phyloP scores from a whole-genome alignment of 441 rosid genomes.

The Gossypium trilobum region DNA sequence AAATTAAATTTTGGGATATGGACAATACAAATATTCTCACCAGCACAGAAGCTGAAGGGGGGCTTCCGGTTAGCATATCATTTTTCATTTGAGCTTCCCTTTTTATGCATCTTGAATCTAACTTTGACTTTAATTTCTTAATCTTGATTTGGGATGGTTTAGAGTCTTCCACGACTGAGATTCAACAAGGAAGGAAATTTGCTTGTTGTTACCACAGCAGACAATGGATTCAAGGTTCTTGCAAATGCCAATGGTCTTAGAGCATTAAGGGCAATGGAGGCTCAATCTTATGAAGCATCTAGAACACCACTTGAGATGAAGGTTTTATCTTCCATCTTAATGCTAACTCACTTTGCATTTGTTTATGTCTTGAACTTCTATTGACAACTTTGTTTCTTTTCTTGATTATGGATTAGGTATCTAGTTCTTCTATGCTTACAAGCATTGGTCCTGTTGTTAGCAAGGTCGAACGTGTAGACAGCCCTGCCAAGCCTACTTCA shows the following conservation, averaged over 20 bases:
- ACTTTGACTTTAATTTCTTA: constrained; percentile 4
- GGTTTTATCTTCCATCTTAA: constrained; percentile 25
- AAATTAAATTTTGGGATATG: constrained; percentile 32
- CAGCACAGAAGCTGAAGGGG: constrained; percentile 33
- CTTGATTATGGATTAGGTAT: constrained; percentile 28
- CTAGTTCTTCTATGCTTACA: constrained; percentile 32
- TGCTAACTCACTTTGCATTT: not conserved
- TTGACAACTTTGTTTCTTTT: constrained; percentile 8
- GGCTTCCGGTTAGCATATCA: constrained; percentile 25
- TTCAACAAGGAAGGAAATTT: constrained; percentile 43
- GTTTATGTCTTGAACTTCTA: constrained; percentile 1
- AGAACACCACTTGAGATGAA: constrained; percentile 39
- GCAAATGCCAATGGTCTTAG: constrained; percentile 33
- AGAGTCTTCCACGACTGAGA: constrained; percentile 40
- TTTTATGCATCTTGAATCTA: not conserved
- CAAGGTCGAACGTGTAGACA: constrained; percentile 43
- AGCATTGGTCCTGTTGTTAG: constrained; percentile 37
- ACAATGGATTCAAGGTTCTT: constrained; percentile 38
- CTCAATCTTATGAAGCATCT: constrained; percentile 27
- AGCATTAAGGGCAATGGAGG: constrained; percentile 25
- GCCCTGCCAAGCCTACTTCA: constrained; percentile 45
- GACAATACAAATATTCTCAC: constrained; percentile 22
- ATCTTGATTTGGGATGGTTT: constrained; percentile 17
- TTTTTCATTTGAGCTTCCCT: constrained; percentile 2
- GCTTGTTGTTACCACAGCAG: constrained; percentile 37